These are phyloP conservation scores for Closterium sp. DNA, from an alignment of 139 green algal genomes.

Conservation along the genomic window DNA sequence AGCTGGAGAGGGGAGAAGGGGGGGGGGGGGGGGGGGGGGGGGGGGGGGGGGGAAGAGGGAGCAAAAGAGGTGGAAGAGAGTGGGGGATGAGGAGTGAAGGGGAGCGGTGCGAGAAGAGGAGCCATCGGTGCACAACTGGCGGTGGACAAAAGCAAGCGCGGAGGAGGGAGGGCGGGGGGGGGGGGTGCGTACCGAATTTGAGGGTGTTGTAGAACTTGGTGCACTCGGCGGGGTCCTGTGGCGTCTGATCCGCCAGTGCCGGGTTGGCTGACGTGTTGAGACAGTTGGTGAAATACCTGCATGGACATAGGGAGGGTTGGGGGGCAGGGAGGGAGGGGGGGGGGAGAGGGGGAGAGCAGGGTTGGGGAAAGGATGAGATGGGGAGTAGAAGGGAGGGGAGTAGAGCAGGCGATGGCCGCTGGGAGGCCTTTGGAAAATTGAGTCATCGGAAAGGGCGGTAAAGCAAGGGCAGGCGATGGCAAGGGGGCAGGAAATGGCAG, in stretches of 20 bases:
- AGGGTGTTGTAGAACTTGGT: slow-evolving; percentile 5
- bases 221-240: not conserved
- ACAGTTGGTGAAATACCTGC: not conserved
- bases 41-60: not conserved
- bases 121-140: no score
- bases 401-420: no score
- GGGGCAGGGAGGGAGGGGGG: not conserved
- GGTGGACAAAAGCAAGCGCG: no score
- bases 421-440: no score
- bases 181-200: not conserved
- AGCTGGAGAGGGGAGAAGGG: not conserved
- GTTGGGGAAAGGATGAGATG: not conserved
- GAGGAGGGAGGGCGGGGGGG: not conserved
- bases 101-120: no score
- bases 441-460: no score
- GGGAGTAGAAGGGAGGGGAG: not conserved
- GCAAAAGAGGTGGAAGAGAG: not conserved
- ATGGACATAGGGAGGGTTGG: no score
- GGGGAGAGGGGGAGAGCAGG: not conserved
- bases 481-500: not conserved
- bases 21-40: no score
- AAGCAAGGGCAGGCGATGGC: no score
- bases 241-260: not conserved
- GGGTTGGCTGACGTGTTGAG: not conserved
- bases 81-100: not conserved